Evolutionary conservation across 495 filamentous ascomycete genomes (phyloP).

Genomic region (Tetracladium setigerum): DNA sequence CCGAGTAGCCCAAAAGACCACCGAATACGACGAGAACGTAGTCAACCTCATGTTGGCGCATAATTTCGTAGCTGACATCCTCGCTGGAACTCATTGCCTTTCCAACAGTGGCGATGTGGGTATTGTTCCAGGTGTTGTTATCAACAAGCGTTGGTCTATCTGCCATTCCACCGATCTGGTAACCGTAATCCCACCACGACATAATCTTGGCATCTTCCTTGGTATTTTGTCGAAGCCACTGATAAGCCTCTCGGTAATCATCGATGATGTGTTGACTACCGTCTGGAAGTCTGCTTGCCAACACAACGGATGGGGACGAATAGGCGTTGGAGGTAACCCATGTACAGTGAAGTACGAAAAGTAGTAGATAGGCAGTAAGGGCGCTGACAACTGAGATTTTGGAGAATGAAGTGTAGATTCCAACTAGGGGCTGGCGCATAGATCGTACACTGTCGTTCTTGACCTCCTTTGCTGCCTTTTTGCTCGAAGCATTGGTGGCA

Average conservation of each 20-base stretch:
- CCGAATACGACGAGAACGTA: slow-evolving; percentile 98
- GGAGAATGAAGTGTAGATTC: slow-evolving; percentile 74
- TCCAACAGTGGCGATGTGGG: slow-evolving; percentile 97
- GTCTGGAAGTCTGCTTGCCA: slow-evolving; percentile 87
- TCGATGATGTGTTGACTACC: slow-evolving; percentile 98
- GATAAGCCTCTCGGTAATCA: slow-evolving; percentile 98
- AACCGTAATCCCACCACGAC: slow-evolving; percentile 99
- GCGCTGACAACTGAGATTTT: slow-evolving; percentile 66
- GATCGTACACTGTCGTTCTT: slow-evolving; percentile 55
- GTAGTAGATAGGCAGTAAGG: slow-evolving; percentile 70
- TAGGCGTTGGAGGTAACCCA: slow-evolving; percentile 99
- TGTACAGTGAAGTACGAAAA: slow-evolving; percentile 96
- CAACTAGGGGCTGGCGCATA: slow-evolving; percentile 64
- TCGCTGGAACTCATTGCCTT: slow-evolving; percentile 98
- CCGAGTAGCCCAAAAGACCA: slow-evolving; percentile 94
- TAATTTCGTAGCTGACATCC: slow-evolving; percentile 97
- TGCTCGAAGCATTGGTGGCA: slow-evolving; percentile 29
- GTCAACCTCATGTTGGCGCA: slow-evolving; percentile 96
- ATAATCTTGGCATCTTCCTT: slow-evolving; percentile 93
- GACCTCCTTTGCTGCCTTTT: slow-evolving; percentile 29
- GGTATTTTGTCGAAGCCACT: slow-evolving; percentile 98
- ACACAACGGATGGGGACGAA: slow-evolving; percentile 93
- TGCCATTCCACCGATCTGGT: slow-evolving; percentile 99
- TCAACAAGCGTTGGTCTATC: slow-evolving; percentile 96
- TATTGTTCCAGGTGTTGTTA: slow-evolving; percentile 99